These are phyloP conservation scores for Aethionema arabicum DNA, from an alignment of 345 rosid genomes.

Conservation along the genomic window DNA sequence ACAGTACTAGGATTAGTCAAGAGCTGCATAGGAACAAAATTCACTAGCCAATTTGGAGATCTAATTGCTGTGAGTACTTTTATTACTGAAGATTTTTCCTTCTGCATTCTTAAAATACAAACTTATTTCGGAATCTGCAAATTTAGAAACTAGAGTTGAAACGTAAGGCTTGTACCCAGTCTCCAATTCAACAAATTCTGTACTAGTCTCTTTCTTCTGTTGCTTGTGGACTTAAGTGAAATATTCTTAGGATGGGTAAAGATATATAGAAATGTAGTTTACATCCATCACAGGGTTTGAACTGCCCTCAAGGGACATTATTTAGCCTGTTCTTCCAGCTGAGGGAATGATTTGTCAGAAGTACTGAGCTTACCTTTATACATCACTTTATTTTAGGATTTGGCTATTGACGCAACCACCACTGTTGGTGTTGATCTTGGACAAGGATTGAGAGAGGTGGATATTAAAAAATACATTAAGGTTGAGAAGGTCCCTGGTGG, in stretches of 20 bases:
- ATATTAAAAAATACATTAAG: constrained; percentile 86
- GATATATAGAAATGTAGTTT: no score
- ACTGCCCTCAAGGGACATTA: neutral
- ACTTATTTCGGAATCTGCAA: neutral
- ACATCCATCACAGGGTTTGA: neutral
- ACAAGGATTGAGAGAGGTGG: constrained; percentile 94
- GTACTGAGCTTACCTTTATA: constrained; percentile 19
- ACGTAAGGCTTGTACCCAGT: no score
- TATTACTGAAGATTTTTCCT: neutral
- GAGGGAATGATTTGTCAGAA: no score
- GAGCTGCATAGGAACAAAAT: constrained; percentile 95
- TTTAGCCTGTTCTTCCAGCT: neutral
- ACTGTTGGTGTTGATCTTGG: constrained; percentile 90
- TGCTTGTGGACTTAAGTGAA: no score
- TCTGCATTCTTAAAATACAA: neutral
- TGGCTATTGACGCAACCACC: constrained; percentile 90
- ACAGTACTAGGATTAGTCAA: constrained; percentile 73
- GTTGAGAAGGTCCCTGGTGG: constrained; percentile 98
- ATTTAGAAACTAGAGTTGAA: constrained; percentile 2
- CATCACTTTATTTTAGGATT: constrained; percentile 49
- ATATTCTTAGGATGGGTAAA: no score
- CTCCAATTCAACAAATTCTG: no score
- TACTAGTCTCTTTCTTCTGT: no score
- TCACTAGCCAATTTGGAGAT: constrained; percentile 94
- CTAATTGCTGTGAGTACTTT: constrained; percentile 77